These are phyloP conservation scores for Coprinopsis marcescibilis DNA, from an alignment of 768 basidiomycete species.

Conservation along the genomic window DNA sequence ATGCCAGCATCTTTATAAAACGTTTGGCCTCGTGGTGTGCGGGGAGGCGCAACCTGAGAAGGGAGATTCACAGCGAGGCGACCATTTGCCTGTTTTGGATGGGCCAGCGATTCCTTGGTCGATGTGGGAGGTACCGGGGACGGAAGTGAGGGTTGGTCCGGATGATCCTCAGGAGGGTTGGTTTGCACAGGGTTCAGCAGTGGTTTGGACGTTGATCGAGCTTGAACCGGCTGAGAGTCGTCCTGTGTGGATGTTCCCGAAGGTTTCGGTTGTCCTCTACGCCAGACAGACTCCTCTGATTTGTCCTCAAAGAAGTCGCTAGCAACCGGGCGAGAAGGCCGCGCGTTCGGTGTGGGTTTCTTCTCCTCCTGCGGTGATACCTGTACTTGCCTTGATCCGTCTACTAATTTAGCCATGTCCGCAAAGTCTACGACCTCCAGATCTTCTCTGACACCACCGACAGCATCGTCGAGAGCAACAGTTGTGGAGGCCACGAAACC, in stretches of 20 bases:
- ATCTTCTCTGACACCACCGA: constrained; percentile 50
- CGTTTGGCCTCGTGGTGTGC: constrained; percentile 31
- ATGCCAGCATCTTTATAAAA: constrained; percentile 51
- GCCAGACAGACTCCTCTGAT: not conserved
- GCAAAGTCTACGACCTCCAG: constrained; percentile 79
- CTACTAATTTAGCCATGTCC: constrained; percentile 68
- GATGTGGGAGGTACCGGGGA: not conserved
- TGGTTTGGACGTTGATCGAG: too few relatives aligned
- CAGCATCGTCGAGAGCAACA: constrained; percentile 36
- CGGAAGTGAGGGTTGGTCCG: too few relatives aligned
- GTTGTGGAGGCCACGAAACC: constrained; percentile 29
- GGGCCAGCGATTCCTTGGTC: constrained; percentile 14
- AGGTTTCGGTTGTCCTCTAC: constrained; percentile 2
- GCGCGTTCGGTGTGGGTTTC: constrained; percentile 14
- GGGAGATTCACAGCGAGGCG: constrained; percentile 9
- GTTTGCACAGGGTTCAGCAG: too few relatives aligned
- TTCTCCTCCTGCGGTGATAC: constrained; percentile 18
- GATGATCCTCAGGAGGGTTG: too few relatives aligned
- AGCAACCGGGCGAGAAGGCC: constrained; percentile 47
- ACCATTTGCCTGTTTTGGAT: not conserved
- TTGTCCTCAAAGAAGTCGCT: constrained; percentile 70
- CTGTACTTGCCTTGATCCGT: constrained; percentile 24
- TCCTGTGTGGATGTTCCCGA: not conserved
- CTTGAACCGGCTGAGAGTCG: too few relatives aligned
- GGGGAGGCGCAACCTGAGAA: constrained; percentile 8